Conservation (phyloP, 2,329 filamentous ascomycete species). For the Fusarium veterinarium region DNA sequence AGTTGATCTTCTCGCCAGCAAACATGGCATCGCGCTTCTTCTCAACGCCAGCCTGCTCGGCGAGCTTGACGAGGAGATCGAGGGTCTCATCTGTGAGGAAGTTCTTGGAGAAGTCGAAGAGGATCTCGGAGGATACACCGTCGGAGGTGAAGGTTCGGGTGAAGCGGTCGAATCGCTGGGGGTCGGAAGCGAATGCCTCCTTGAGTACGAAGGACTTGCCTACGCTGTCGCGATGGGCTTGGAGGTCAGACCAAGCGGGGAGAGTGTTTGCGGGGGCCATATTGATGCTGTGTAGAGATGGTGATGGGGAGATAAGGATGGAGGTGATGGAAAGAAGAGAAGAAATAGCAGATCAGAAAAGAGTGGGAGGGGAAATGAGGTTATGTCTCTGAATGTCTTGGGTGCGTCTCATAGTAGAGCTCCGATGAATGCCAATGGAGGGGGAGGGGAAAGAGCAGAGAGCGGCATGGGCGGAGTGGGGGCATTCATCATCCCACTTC, state of each 20-base stretch:
- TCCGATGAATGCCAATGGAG: conserved; percentile 15
- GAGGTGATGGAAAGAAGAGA: neutral
- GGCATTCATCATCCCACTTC: conserved; percentile 42
- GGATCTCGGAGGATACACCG: conserved; percentile 85
- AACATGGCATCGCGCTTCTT: conserved; percentile 98
- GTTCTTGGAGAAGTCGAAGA: conserved; percentile 99
- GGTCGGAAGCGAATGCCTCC: conserved; percentile 90
- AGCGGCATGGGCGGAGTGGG: conserved; percentile 29
- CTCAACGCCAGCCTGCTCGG: conserved; percentile 90
- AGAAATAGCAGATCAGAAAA: neutral
- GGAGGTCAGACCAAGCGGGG: conserved; percentile 88
- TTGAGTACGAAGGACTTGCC: conserved; percentile 93
- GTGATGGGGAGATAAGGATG: neutral
- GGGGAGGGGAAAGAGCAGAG: conserved; percentile 24
- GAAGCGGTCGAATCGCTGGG: conserved; percentile 90
- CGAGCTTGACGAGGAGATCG: conserved; percentile 85
- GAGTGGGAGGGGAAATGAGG: conserved; percentile 33
- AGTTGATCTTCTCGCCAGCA: conserved; percentile 98
- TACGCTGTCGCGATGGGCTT: conserved; percentile 86
- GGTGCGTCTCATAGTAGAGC: neutral
- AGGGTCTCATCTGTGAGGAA: conserved; percentile 95
- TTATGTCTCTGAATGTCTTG: conserved; percentile 21
- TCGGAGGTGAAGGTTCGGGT: conserved; percentile 85
- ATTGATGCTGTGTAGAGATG: conserved; percentile 17
- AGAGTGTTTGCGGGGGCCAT: conserved; percentile 90